Conservation (phyloP, 192 early-diverging fungal species). For the Helicostylum pulchrum region DNA sequence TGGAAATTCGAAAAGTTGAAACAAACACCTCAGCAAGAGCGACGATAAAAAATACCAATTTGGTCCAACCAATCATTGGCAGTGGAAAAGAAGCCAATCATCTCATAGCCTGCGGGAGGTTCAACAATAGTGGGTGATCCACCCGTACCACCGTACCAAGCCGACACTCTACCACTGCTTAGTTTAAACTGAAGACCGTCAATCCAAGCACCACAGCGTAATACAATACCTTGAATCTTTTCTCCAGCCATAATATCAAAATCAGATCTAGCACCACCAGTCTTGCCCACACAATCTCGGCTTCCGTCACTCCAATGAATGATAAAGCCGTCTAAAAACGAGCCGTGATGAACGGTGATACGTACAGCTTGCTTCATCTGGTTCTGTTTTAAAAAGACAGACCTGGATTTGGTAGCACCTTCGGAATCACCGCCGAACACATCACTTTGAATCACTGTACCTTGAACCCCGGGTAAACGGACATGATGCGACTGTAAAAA, state of each 20-base stretch:
- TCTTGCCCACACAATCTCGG: conserved; percentile 38
- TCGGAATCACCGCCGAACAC: conserved; percentile 8
- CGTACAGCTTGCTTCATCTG: conserved; percentile 6
- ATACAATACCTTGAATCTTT: conserved; percentile 42
- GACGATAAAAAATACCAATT: conserved; percentile 47
- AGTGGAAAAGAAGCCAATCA: conserved; percentile 57
- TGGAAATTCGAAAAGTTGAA: not conserved
- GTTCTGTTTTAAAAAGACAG: conserved; percentile 18
- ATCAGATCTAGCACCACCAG: conserved; percentile 31
- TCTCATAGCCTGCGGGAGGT: conserved; percentile 46
- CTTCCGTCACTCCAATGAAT: conserved; percentile 47
- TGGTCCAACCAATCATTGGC: conserved; percentile 52
- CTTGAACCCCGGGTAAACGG: conserved; percentile 11
- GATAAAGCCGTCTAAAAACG: conserved; percentile 50
- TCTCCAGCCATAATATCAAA: conserved; percentile 48
- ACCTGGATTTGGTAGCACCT: not conserved
- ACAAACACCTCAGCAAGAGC: not conserved
- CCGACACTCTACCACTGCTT: conserved; percentile 42
- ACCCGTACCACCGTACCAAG: conserved; percentile 57
- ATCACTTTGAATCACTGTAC: conserved; percentile 16
- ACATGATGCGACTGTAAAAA: conserved; percentile 12
- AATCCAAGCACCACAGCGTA: conserved; percentile 56
- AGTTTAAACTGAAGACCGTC: conserved; percentile 60
- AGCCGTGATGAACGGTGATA: conserved; percentile 40
- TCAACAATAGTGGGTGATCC: conserved; percentile 43